Evolutionary conservation across 371 early-diverging fungal species (phyloP).

Genomic region (Chytridiales sp.): DNA sequence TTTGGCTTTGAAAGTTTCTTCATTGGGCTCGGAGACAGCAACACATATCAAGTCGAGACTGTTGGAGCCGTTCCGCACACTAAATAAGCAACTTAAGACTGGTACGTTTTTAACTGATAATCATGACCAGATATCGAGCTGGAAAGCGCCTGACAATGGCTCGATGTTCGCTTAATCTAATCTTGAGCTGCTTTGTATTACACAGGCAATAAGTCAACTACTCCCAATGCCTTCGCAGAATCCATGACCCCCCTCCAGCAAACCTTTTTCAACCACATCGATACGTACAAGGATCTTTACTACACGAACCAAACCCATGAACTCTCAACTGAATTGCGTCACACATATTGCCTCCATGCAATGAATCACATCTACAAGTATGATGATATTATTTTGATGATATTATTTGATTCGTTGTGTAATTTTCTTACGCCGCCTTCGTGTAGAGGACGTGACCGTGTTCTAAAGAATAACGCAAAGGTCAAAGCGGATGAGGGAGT

Average conservation of each 20-base stretch:
- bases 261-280: slow-evolving; percentile 62
- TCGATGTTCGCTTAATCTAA: too few species aligned
- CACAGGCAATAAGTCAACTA: too few species aligned
- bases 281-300: slow-evolving; percentile 74
- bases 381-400: slow-evolving; percentile 3
- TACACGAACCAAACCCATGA: slow-evolving; percentile 63
- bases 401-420: slow-evolving; percentile 7
- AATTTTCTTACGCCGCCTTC: too few species aligned
- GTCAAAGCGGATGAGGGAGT: slow-evolving; percentile 35
- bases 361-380: slow-evolving; percentile 88
- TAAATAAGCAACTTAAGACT: not conserved
- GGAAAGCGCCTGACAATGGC: too few species aligned
- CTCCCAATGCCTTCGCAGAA: too few species aligned
- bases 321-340: slow-evolving; percentile 67
- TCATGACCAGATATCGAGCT: too few species aligned
- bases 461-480: slow-evolving; percentile 77
- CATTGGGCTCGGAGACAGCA: not conserved
- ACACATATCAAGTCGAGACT: too few species aligned
- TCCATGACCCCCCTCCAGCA: slow-evolving; percentile 39
- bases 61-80: slow-evolving; percentile 4
- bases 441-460: slow-evolving; percentile 64
- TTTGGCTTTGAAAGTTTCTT: too few species aligned
- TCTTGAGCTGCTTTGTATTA: too few species aligned
- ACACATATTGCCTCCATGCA: slow-evolving; percentile 76
- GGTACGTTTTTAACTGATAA: too few species aligned